These are phyloP conservation scores for Pseudozyma thailandica DNA, from an alignment of 1,284 basidiomycete genomes.

Conservation along the genomic window DNA sequence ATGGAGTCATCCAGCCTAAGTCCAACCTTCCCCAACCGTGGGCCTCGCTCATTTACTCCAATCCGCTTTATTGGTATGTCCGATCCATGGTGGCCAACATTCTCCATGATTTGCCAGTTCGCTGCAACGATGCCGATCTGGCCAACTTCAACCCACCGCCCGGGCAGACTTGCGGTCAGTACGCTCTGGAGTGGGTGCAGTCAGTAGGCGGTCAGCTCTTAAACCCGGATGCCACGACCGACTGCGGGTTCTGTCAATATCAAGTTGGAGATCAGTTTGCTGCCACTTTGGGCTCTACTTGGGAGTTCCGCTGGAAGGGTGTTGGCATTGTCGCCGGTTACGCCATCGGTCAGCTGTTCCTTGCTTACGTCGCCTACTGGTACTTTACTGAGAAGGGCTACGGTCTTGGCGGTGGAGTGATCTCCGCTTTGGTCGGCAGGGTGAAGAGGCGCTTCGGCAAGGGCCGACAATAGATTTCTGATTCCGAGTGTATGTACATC, in stretches of 20 bases:
- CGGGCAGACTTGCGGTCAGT: slow-evolving; percentile 48
- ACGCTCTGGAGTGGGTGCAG: slow-evolving; percentile 53
- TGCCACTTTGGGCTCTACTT: slow-evolving; percentile 37
- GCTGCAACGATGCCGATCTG: slow-evolving; percentile 51
- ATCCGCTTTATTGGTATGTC: slow-evolving; percentile 62
- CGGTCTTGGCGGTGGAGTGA: slow-evolving; percentile 35
- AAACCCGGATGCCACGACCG: slow-evolving; percentile 27
- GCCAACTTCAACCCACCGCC: slow-evolving; percentile 53
- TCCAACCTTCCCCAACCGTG: slow-evolving; percentile 53
- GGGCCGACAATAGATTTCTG: slow-evolving; percentile 20
- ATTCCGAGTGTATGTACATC: too few relatives aligned
- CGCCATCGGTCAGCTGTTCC: slow-evolving; percentile 40
- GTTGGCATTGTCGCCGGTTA: slow-evolving; percentile 53
- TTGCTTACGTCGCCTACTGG: slow-evolving; percentile 48
- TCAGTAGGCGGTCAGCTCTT: slow-evolving; percentile 43
- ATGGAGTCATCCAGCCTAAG: slow-evolving; percentile 63
- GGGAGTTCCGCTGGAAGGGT: slow-evolving; percentile 53
- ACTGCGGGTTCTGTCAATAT: slow-evolving; percentile 56
- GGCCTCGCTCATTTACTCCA: slow-evolving; percentile 54
- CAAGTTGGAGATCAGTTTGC: slow-evolving; percentile 50
- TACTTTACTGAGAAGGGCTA: slow-evolving; percentile 50
- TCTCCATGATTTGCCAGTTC: slow-evolving; percentile 55
- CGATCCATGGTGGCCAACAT: slow-evolving; percentile 57
- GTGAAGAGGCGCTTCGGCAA: slow-evolving; percentile 24
- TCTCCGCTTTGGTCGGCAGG: slow-evolving; percentile 14